Conservation (phyloP, 2,329 filamentous ascomycete species). For the Fusarium temperatum region DNA sequence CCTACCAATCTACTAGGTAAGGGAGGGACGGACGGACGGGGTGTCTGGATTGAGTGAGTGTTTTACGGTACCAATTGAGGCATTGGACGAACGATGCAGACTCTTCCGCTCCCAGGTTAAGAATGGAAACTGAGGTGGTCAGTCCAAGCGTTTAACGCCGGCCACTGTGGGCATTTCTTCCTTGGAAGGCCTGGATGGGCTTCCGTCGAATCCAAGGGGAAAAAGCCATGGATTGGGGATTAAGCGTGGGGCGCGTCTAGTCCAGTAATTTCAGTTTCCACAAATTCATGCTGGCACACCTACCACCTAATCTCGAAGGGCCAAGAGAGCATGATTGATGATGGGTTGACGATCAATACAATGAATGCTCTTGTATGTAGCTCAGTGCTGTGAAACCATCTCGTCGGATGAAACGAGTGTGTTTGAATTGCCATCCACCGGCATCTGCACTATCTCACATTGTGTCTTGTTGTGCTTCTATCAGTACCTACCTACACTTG, state of each 20-base stretch:
- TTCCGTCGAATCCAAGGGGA: constrained; percentile 16
- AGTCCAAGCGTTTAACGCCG: constrained; percentile 14
- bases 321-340: constrained; percentile 7
- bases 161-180: constrained; percentile 16
- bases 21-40: not conserved
- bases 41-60: constrained; percentile 5
- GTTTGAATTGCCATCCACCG: not conserved
- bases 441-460: not conserved
- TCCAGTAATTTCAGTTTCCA: constrained; percentile 40
- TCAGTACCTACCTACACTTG: not conserved
- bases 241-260: constrained; percentile 36
- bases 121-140: not conserved
- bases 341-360: constrained; percentile 11
- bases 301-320: constrained; percentile 2
- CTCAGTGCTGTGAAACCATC: not conserved
- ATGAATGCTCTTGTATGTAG: constrained; percentile 1
- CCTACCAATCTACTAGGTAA: not conserved
- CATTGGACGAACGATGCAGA: not conserved
- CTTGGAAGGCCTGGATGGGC: constrained; percentile 25
- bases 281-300: constrained; percentile 2
- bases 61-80: not conserved
- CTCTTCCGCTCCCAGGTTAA: not conserved
- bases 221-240: constrained; percentile 32
- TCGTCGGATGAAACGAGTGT: not conserved
- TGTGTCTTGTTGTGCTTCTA: not conserved